Percentiles rank a stretch among this genome's conserved stretches.
Evolutionary conservation across 2,329 filamentous ascomycete species (phyloP).

Genomic region (Massarina eburnea): DNA sequence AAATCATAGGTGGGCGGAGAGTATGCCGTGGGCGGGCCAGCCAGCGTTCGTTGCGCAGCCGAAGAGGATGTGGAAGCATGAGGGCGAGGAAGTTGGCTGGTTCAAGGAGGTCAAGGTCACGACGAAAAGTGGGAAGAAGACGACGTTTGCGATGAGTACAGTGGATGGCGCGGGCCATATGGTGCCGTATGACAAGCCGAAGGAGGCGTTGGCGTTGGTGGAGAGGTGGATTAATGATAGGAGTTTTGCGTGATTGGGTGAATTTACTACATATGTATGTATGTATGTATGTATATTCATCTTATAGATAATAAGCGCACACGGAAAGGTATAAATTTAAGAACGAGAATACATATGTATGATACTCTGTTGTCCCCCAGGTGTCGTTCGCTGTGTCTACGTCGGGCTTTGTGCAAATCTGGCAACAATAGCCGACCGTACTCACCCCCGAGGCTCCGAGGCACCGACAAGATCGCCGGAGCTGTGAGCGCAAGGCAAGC

Average conservation of each 20-base stretch:
- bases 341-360: background rate
- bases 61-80: conserved; percentile 28
- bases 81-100: conserved; percentile 31
- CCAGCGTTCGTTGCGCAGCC: conserved; percentile 43
- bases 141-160: conserved; percentile 38
- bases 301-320: too few relatives aligned
- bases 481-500: background rate
- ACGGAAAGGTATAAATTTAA: too few relatives aligned
- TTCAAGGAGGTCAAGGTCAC: conserved; percentile 38
- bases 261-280: background rate
- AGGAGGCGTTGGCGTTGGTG: conserved; percentile 33
- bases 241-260: conserved; percentile 25
- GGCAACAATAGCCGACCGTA: background rate
- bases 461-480: background rate
- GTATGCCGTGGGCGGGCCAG: conserved; percentile 49
- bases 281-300: too few relatives aligned
- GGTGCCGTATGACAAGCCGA: conserved; percentile 41
- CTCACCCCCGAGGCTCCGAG: background rate
- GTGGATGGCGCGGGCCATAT: conserved; percentile 48
- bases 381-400: too few relatives aligned
- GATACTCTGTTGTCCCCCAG: too few relatives aligned
- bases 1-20: conserved; percentile 44
- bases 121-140: conserved; percentile 28
- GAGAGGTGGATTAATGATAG: conserved; percentile 31
- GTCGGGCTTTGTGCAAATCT: background rate